Evolutionary conservation across 2,329 filamentous ascomycete species (phyloP).

Genomic region (Ophiostoma populinum): DNA sequence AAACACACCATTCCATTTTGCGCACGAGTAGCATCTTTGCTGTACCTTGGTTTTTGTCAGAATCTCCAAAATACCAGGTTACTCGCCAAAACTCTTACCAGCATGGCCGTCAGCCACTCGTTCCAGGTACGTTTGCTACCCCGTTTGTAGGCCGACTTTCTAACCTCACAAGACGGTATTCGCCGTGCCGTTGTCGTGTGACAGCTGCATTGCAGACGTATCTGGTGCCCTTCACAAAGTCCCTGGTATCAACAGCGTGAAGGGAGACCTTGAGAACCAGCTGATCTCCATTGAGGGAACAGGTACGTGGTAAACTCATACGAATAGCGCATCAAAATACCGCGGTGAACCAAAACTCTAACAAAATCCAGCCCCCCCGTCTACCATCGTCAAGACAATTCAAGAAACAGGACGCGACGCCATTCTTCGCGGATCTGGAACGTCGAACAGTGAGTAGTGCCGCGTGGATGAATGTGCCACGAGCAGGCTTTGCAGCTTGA

Average conservation of each 20-base stretch:
- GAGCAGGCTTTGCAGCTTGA: no score
- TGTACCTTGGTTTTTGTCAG: no score
- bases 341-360: no score
- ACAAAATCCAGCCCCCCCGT: conserved; percentile 74
- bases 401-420: conserved; percentile 84
- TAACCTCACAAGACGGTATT: conserved; percentile 63
- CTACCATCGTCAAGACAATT: conserved; percentile 74
- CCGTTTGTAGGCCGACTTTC: conserved; percentile 7
- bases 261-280: conserved; percentile 68
- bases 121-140: background rate
- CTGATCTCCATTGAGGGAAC: conserved; percentile 75
- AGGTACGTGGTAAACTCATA: conserved; percentile 23
- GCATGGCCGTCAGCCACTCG: background rate
- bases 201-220: conserved; percentile 74
- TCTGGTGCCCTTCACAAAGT: conserved; percentile 62
- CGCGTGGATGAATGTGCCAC: no score
- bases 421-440: conserved; percentile 77
- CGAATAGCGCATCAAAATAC: no score
- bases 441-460: conserved; percentile 54
- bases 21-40: no score
- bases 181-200: conserved; percentile 84
- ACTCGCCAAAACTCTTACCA: no score
- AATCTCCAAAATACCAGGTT: no score
- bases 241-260: conserved; percentile 64
- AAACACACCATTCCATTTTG: no score